These are phyloP conservation scores for Candida ortonii DNA, from an alignment of 805 yeast species.

Conservation along the genomic window DNA sequence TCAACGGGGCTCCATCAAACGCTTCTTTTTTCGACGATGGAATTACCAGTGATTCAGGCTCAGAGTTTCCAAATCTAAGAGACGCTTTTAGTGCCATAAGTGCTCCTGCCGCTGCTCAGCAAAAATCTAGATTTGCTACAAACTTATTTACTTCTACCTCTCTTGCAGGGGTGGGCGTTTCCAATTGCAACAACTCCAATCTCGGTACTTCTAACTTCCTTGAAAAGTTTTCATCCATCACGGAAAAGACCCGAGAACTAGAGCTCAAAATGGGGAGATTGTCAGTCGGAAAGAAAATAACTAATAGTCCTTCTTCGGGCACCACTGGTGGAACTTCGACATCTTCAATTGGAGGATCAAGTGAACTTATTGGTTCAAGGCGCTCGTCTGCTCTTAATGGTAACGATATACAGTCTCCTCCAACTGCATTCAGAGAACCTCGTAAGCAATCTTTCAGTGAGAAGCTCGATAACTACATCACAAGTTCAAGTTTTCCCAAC, in stretches of 20 bases:
- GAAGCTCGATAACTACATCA: conserved; percentile 55
- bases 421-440: conserved; percentile 31
- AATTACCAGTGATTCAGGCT: conserved; percentile 31
- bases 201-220: conserved; percentile 44
- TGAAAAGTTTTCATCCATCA: conserved; percentile 61
- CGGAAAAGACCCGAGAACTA: conserved; percentile 67
- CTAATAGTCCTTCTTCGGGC: conserved; percentile 9
- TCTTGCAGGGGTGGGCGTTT: conserved; percentile 44
- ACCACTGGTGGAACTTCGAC: conserved; percentile 10
- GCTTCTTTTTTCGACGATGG: conserved; percentile 24
- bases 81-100: conserved; percentile 34
- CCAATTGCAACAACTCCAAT: conserved; percentile 25
- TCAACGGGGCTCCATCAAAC: conserved; percentile 6
- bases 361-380: conserved; percentile 41
- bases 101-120: conserved; percentile 32
- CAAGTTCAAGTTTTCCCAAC: conserved; percentile 28
- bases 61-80: conserved; percentile 28
- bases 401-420: conserved; percentile 29
- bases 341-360: conserved; percentile 19
- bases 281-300: conserved; percentile 25
- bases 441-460: conserved; percentile 53
- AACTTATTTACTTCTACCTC: conserved; percentile 58
- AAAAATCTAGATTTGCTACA: conserved; percentile 33
- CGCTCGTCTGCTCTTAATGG: conserved; percentile 50
- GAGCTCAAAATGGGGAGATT: conserved; percentile 48